Percentiles rank a stretch among this genome's conserved stretches.
These are phyloP conservation scores for Fraxinus americana DNA, from an alignment of 257 asterid species.

Conservation along the genomic window DNA sequence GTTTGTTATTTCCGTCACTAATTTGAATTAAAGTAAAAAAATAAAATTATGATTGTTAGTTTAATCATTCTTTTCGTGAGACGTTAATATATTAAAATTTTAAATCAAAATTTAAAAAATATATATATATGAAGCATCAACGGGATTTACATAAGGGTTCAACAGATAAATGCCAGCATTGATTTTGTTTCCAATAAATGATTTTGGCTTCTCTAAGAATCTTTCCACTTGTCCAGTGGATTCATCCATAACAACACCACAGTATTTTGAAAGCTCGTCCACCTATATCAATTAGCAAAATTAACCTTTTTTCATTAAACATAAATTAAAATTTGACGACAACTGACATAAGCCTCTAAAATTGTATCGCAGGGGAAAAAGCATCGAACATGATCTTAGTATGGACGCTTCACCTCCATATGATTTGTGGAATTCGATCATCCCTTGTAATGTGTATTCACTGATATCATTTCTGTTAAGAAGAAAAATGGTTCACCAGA, in stretches of 20 bases:
- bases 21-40: too few species aligned
- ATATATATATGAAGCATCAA: too few species aligned
- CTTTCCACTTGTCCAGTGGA: constrained; percentile 76
- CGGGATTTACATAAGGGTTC: too few species aligned
- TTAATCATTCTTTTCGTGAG: too few species aligned
- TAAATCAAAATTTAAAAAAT: neutral
- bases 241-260: constrained; percentile 84
- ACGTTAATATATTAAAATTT: too few species aligned
- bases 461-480: constrained; percentile 96
- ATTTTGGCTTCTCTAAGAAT: constrained; percentile 88
- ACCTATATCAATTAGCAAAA: constrained; percentile 47
- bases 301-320: neutral
- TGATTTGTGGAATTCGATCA: constrained; percentile 89
- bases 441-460: constrained; percentile 81
- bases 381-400: constrained; percentile 26
- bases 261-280: constrained; percentile 89
- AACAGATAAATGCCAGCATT: too few species aligned
- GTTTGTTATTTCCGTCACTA: too few species aligned
- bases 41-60: too few species aligned
- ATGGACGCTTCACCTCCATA: constrained; percentile 97
- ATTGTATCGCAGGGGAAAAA: too few species aligned
- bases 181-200: constrained; percentile 16
- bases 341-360: neutral
- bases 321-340: neutral
- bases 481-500: constrained; percentile 64